Base-by-base conservation (phyloP, 345 rosid genomes). In the Clarkia xantiana region DNA sequence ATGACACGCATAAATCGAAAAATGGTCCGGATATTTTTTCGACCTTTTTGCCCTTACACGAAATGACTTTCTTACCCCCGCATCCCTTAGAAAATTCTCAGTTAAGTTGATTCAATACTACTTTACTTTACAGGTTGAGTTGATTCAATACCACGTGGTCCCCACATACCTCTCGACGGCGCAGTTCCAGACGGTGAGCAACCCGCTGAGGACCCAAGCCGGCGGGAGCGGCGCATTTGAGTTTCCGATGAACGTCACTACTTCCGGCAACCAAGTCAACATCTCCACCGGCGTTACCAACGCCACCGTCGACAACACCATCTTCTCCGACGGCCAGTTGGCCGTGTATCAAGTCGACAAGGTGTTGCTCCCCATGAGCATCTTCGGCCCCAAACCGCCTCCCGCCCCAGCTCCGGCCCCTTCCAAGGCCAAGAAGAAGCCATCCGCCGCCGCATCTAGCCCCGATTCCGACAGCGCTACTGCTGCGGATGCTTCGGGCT, bases 401-500 rank as follows among this genome's bases (percentile, higher is more conserved):
- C 81, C 81, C 0, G 68, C 81, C 0, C 71, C 77, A 0, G 69
- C 81, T 0, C 78, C 81, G 0, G 46, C 75, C 3, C 73, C 80
- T 0, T 38, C 54, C 5, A 64, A 67, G 60, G 47, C 63, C n/a
- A 61, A 57, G 54, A 68, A 71, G 69, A 58, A 61, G 50, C 61
- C 57, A 0, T 43, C 62, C 10, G 49, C 47, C 1, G 68, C 51
- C 4, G 54, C 41, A 0, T 39, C 15, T 0, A 56, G 68, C 18
- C 71, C 41, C 1, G 46, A 16, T 6, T 39, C 18, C 0, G 65
- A 40, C 23, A 44, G 11, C 7, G 59, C 34, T 9, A 7, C 36
- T 29, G 64, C 80, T 0, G 60, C 25, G 47, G 64, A 56, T 19
- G 15, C 47, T 3, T 68, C 77, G 0, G 61, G 58, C 14, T 62